phyloP scores from a whole-genome alignment of 2,329 filamentous ascomycete genomes.

The Cladosporium oxysporum region DNA sequence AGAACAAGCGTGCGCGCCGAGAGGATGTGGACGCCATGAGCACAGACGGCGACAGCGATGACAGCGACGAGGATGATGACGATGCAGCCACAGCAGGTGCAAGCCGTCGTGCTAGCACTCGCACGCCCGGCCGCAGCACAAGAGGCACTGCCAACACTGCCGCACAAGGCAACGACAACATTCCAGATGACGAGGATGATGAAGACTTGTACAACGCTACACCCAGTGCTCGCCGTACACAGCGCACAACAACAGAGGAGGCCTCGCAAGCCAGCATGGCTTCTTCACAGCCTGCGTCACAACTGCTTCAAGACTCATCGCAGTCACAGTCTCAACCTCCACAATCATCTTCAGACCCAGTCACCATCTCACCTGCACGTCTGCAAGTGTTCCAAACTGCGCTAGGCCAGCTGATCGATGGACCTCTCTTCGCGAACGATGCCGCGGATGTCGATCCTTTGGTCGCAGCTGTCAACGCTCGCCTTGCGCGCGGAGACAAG shows the following conservation, averaged over 20 bases:
- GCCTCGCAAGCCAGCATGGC: conserved; percentile 66
- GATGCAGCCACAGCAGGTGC: conserved; percentile 27
- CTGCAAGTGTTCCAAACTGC: conserved; percentile 75
- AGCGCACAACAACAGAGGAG: conserved; percentile 41
- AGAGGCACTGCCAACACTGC: conserved; percentile 39
- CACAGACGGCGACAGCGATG: conserved; percentile 52
- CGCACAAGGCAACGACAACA: conserved; percentile 50
- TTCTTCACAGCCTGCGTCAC: conserved; percentile 77
- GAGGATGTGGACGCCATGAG: conserved; percentile 57
- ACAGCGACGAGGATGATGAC: conserved; percentile 57
- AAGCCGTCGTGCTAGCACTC: conserved; percentile 29
- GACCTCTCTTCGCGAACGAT: conserved; percentile 83
- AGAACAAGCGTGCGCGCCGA: conserved; percentile 75
- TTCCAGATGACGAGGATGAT: conserved; percentile 46
- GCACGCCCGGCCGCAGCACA: conserved; percentile 28
- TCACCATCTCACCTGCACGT: conserved; percentile 60
- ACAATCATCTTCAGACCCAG: conserved; percentile 32
- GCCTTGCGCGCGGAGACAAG: conserved; percentile 59
- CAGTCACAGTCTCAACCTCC: conserved; percentile 45
- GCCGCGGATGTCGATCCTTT: conserved; percentile 74
- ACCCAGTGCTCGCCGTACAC: conserved; percentile 49
- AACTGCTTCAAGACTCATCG: conserved; percentile 59
- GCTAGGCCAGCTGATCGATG: conserved; percentile 80
- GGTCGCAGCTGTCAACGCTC: conserved; percentile 75
- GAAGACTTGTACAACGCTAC: conserved; percentile 58